phyloP scores from a whole-genome alignment of 768 basidiomycete species.

The Suillus luteus region DNA sequence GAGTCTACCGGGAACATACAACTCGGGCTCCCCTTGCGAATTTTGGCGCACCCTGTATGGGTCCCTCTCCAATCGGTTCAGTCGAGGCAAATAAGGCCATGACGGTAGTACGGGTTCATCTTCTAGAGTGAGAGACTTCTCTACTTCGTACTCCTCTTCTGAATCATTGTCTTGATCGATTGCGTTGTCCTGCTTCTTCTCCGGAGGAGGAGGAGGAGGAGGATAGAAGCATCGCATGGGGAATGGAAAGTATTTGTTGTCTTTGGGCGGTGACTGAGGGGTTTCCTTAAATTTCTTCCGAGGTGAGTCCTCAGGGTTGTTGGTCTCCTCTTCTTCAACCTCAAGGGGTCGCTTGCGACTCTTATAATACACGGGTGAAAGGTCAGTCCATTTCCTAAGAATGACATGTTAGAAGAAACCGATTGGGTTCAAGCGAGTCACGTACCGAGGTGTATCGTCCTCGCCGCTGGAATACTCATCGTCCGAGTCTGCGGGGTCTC shows the following conservation, averaged over 20 bases:
- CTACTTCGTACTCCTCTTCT: conserved; percentile 2
- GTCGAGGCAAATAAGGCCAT: neutral
- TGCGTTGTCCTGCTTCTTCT: neutral
- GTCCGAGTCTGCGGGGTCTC: neutral
- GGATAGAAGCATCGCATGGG: neutral
- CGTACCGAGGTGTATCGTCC: neutral
- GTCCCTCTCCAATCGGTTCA: neutral
- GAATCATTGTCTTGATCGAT: neutral
- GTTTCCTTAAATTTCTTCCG: neutral
- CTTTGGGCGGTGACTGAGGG: neutral
- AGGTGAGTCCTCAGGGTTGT: neutral
- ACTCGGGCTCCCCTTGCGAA: neutral
- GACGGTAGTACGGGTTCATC: neutral
- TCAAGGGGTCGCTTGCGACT: neutral
- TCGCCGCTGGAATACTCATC: neutral
- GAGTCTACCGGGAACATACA: conserved; percentile 1
- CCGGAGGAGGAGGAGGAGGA: no score
- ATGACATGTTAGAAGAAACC: no score
- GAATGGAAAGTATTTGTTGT: neutral
- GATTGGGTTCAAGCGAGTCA: no score
- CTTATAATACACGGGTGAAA: neutral
- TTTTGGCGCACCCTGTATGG: conserved; percentile 3
- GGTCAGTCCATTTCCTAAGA: no score
- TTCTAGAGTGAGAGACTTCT: conserved; percentile 3
- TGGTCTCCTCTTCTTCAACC: neutral